A percentile compares a stretch with the other conserved stretches of the same genome.
Conservation (phyloP, 495 filamentous ascomycete species). For the Cercophora samala region DNA sequence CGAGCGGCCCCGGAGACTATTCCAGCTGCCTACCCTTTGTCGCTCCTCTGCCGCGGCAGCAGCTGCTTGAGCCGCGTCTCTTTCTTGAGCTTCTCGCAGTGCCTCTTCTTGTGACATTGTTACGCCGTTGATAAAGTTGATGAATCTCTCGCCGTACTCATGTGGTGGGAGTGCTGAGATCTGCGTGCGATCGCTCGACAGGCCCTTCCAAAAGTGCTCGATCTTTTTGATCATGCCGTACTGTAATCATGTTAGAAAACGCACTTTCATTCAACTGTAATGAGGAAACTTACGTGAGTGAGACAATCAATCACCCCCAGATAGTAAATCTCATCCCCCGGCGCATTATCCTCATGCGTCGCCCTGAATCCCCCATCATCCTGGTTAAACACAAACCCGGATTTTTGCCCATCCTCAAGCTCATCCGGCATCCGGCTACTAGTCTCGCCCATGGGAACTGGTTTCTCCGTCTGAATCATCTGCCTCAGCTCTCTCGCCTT, state of each 20-base stretch:
- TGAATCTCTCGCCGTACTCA: constrained; percentile 88
- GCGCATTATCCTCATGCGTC: constrained; percentile 82
- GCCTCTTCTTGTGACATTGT: constrained; percentile 87
- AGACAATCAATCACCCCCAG: constrained; percentile 96
- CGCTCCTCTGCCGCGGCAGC: constrained; percentile 37
- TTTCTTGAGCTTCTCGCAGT: constrained; percentile 56
- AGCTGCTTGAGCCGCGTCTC: constrained; percentile 42
- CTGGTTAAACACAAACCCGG: constrained; percentile 72
- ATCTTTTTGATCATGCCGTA: constrained; percentile 85
- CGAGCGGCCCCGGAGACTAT: constrained; percentile 24
- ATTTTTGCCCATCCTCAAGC: constrained; percentile 57
- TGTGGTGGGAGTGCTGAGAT: constrained; percentile 94
- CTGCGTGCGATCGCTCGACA: constrained; percentile 72
- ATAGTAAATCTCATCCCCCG: constrained; percentile 93
- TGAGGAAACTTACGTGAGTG: constrained; percentile 69
- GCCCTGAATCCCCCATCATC: constrained; percentile 93
- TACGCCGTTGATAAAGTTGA: constrained; percentile 84
- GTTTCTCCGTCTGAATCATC: constrained; percentile 87
- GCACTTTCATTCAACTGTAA: neutral
- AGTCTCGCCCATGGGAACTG: constrained; percentile 82
- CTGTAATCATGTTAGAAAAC: constrained; percentile 47
- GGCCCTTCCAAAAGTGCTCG: constrained; percentile 91
- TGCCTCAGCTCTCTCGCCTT: constrained; percentile 90
- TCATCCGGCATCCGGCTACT: constrained; percentile 86
- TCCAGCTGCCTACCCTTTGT: constrained; percentile 31